Evolutionary conservation across 768 basidiomycete genomes (phyloP), one percentile per base, ranked within the genome.

Genomic region (Lanmaoa pseudosensibilis): DNA sequence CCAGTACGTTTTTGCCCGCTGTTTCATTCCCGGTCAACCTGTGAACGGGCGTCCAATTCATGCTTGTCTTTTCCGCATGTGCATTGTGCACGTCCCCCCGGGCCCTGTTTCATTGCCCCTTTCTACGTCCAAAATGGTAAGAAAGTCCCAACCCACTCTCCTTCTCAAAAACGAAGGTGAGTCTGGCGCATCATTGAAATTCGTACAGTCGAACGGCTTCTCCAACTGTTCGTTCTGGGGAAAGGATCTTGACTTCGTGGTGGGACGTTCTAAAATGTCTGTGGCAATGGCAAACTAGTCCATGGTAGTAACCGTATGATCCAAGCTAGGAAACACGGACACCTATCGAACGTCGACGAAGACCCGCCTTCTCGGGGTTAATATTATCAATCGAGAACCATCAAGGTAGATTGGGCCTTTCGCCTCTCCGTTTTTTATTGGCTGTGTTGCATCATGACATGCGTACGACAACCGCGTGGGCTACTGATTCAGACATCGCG

Each of bases 21-120:
- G 8, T 33, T 68, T 67, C 66, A 68, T 67, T 63, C 58, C 66
- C 66, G n/a, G 58, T 66, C 54, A 13, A 12, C 33, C 19, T 39
- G 46, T 30, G 55, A 47, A 44, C 39, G 33, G 50, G 46, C 40
- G 25, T 40, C 64, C 39, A 38, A 44, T 56, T 32, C 37, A 45
- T 54, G 33, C 33, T 32, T 50, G 50, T 51, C 53, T 21, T 52
- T 56, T 40, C 56, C 56, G 36, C 46, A 41, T 52, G 56, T 46
- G 46, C 49, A 25, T 46, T 52, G 56, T 46, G 46, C 49, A 25
- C 50, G 18, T 46, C 46, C 34, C 64, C 56, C 52, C 56, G 50
- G 52, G 48, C 57, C 58, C 64, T 52, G 38, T 13, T 58, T 63
- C 57, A 52, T 60, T 45, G 30, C 60, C 58, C 64, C 58, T 58